Evolutionary conservation across 208 protist species (phyloP).

Genomic region (Novymonas esmeraldas): DNA sequence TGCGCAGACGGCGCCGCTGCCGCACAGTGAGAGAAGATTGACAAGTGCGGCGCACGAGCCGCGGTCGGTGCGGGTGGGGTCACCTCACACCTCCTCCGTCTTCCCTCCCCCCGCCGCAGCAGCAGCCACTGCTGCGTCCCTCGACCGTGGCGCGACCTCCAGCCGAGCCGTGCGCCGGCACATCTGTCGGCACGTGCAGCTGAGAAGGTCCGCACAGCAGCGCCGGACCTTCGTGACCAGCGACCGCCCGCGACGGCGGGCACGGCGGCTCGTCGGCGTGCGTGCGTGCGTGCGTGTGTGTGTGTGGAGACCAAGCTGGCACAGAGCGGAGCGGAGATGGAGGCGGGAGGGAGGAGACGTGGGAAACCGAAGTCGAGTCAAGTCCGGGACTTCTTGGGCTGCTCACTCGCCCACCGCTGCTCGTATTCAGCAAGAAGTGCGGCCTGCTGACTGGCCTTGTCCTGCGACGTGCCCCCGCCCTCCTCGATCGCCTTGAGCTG

Average conservation of each 20-base stretch:
- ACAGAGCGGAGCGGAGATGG: not conserved
- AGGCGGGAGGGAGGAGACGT: not conserved
- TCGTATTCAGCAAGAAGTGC: constrained; percentile 13
- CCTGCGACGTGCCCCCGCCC: constrained; percentile 2
- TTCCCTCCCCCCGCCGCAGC: too few relatives aligned
- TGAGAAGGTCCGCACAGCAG: not conserved
- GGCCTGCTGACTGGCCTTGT: constrained; percentile 2
- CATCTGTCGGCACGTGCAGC: constrained; percentile 15
- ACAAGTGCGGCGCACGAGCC: too few relatives aligned
- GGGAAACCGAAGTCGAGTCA: not conserved
- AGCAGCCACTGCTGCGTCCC: too few relatives aligned
- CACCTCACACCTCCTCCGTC: too few relatives aligned
- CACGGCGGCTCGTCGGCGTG: not conserved
- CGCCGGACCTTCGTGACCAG: not conserved
- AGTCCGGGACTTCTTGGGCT: not conserved
- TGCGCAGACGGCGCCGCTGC: too few relatives aligned
- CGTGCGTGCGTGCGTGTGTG: not conserved
- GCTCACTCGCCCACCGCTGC: constrained; percentile 16
- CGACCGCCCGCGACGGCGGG: not conserved
- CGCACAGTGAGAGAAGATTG: too few relatives aligned
- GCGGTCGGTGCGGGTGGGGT: too few relatives aligned
- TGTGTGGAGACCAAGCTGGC: not conserved
- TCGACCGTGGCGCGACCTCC: too few relatives aligned
- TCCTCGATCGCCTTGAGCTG: constrained; percentile 17
- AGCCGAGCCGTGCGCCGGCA: too few relatives aligned